Conservation (phyloP, 768 basidiomycete species). For the Tremella mesenterica region DNA sequence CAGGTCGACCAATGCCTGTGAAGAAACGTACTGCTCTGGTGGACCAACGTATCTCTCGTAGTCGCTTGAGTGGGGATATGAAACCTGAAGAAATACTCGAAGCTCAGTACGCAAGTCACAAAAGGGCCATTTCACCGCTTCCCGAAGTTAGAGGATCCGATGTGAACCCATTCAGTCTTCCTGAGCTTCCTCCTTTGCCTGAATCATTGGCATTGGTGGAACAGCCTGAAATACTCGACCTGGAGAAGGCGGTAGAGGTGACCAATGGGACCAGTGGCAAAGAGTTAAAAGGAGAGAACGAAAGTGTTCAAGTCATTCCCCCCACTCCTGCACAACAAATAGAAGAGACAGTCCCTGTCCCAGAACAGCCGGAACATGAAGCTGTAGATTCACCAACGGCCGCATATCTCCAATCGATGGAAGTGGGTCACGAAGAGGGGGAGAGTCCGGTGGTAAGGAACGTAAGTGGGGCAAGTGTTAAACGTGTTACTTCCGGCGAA, state of each 20-base stretch:
- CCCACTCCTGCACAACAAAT: slow-evolving; percentile 9
- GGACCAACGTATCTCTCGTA: slow-evolving; percentile 79
- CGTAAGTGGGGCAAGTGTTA: slow-evolving; percentile 12
- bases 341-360: background rate
- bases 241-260: background rate
- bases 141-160: background rate
- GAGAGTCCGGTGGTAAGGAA: slow-evolving; percentile 6
- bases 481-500: slow-evolving; percentile 29
- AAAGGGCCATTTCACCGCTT: background rate
- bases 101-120: slow-evolving; percentile 49
- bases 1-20: slow-evolving; percentile 70
- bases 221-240: slow-evolving; percentile 1
- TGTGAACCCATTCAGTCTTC: background rate
- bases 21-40: slow-evolving; percentile 79
- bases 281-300: no score
- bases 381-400: slow-evolving; percentile 16
- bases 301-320: slow-evolving; percentile 11
- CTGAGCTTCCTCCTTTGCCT: background rate
- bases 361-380: background rate
- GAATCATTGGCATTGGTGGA: no score
- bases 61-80: slow-evolving; percentile 59
- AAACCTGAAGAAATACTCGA: slow-evolving; percentile 64
- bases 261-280: no score
- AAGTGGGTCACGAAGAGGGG: background rate
- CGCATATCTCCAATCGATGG: background rate